A percentile compares a stretch with the other conserved stretches of the same genome.
Evolutionary conservation across 192 early-diverging fungal species (phyloP).

Genomic region (Backusella parvicylindrica): DNA sequence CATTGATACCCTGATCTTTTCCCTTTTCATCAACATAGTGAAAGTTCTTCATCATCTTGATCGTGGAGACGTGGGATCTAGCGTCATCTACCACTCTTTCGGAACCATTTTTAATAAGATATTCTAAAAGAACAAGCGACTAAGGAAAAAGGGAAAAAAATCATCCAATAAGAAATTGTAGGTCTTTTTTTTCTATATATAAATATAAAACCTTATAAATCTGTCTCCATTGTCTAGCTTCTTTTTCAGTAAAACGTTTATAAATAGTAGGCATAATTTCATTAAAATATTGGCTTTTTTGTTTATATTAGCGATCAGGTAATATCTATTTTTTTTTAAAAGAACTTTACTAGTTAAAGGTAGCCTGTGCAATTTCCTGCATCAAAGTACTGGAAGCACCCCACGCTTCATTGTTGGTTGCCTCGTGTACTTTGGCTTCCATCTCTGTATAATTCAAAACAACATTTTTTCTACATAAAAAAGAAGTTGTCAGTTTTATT

Average conservation of each 20-base stretch:
- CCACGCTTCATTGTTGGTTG: slow-evolving; percentile 92
- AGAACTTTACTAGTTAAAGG: slow-evolving; percentile 67
- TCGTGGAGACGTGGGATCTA: slow-evolving; percentile 78
- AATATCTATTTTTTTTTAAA: background rate
- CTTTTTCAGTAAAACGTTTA: slow-evolving; percentile 80
- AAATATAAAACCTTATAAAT: slow-evolving; percentile 96
- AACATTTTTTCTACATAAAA: slow-evolving; percentile 60
- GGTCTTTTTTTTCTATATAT: background rate
- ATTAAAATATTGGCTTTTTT: slow-evolving; percentile 80
- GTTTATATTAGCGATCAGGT: background rate
- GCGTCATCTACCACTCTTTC: slow-evolving; percentile 90
- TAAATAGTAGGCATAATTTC: slow-evolving; percentile 96
- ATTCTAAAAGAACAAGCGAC: slow-evolving; percentile 91
- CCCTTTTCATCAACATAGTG: slow-evolving; percentile 88
- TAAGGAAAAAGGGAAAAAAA: too few species aligned
- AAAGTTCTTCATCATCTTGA: slow-evolving; percentile 87
- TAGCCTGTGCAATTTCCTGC: slow-evolving; percentile 89
- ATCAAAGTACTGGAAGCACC: slow-evolving; percentile 90
- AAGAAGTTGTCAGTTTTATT: background rate
- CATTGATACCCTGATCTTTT: slow-evolving; percentile 97
- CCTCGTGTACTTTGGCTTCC: slow-evolving; percentile 90
- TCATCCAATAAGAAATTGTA: background rate
- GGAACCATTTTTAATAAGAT: slow-evolving; percentile 91
- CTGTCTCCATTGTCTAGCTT: slow-evolving; percentile 84
- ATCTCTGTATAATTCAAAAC: slow-evolving; percentile 93